Evolutionary conservation across 805 yeast genomes (phyloP).

Genomic region (Saccharomycopsis lassenensis): DNA sequence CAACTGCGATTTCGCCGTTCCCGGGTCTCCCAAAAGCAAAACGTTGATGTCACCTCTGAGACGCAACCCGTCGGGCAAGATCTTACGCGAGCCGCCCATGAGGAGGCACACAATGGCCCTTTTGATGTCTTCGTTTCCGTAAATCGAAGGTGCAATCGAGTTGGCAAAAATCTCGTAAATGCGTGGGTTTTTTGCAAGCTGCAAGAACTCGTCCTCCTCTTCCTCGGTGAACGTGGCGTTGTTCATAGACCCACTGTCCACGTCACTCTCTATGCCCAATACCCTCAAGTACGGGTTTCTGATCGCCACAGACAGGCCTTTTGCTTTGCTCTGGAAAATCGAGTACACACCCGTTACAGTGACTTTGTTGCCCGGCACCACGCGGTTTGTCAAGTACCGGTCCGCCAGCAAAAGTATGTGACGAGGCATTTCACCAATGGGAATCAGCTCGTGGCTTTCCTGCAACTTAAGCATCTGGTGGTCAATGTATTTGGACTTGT

Average conservation of each 20-base stretch:
- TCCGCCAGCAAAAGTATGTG: constrained; percentile 82
- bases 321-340: constrained; percentile 67
- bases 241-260: constrained; percentile 58
- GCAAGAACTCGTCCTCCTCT: constrained; percentile 86
- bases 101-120: constrained; percentile 85
- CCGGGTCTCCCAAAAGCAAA: constrained; percentile 91
- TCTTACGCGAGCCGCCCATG: constrained; percentile 89
- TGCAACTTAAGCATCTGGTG: constrained; percentile 91
- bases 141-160: constrained; percentile 94
- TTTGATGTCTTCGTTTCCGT: constrained; percentile 87
- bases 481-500: constrained; percentile 85
- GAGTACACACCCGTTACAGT: constrained; percentile 89
- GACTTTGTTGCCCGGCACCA: constrained; percentile 92
- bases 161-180: constrained; percentile 75
- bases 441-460: constrained; percentile 97
- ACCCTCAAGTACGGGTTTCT: constrained; percentile 86
- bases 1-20: constrained; percentile 96
- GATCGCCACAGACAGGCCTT: constrained; percentile 62
- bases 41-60: constrained; percentile 96
- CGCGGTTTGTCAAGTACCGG: constrained; percentile 77
- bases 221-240: constrained; percentile 68
- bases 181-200: constrained; percentile 71
- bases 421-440: constrained; percentile 98
- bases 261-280: constrained; percentile 75
- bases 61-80: constrained; percentile 92